Conservation (phyloP, 345 rosid genomes). For the Trapa incisa region DNA sequence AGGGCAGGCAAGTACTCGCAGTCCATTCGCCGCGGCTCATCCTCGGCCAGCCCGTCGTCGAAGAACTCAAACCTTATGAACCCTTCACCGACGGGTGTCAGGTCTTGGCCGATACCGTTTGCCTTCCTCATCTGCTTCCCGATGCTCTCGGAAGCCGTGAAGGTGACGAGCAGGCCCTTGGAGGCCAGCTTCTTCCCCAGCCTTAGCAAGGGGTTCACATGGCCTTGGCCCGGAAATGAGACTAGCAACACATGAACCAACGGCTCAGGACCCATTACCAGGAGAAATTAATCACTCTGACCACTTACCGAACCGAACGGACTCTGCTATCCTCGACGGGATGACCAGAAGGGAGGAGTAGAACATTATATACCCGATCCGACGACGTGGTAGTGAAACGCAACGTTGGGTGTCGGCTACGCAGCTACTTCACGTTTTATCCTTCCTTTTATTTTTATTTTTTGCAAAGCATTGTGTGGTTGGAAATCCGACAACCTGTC, state of each 20-base stretch:
- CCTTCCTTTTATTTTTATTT: too few species aligned
- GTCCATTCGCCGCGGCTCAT: constrained; percentile 29
- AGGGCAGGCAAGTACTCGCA: constrained; percentile 34
- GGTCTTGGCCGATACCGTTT: constrained; percentile 13
- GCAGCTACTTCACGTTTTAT: too few species aligned
- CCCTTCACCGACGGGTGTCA: constrained; percentile 47
- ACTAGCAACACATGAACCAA: constrained; percentile 27
- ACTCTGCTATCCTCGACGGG: too few species aligned
- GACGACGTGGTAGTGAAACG: too few species aligned
- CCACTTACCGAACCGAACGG: too few species aligned
- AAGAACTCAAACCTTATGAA: constrained; percentile 62
- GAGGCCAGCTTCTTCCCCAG: constrained; percentile 27
- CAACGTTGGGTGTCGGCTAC: too few species aligned
- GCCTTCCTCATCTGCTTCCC: constrained; percentile 24
- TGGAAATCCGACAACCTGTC: too few species aligned
- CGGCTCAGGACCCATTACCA: constrained; percentile 11
- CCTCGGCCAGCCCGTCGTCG: constrained; percentile 44
- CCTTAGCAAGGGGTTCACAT: constrained; percentile 33
- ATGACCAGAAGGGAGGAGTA: too few species aligned
- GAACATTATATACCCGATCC: too few species aligned
- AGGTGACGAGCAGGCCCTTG: constrained; percentile 28
- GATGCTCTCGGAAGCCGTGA: constrained; percentile 22
- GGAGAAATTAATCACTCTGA: too few species aligned
- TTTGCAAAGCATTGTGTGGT: too few species aligned
- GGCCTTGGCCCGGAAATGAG: constrained; percentile 28